Conservation (phyloP, 2,329 filamentous ascomycete genomes). For the Talaromyces sp. region DNA sequence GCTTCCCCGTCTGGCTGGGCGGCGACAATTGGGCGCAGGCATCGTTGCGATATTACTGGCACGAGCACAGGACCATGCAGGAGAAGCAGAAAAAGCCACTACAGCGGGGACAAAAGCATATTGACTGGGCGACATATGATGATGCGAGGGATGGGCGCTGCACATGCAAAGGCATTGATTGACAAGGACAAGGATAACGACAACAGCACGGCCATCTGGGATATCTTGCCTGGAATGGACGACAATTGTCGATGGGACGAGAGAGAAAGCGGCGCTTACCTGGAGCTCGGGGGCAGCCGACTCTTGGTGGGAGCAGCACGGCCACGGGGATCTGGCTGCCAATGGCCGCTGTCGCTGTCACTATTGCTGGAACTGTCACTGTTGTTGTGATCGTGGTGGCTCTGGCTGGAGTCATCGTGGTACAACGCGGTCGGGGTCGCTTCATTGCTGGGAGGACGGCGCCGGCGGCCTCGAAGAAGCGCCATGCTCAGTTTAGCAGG, state of each 20-base stretch:
- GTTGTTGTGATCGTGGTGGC: not conserved
- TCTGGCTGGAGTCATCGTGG: slow-evolving; percentile 8
- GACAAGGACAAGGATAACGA: not conserved
- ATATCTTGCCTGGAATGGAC: not conserved
- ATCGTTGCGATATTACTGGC: not conserved
- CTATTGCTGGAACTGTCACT: not conserved
- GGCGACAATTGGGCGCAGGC: not conserved
- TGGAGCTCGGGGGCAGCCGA: slow-evolving; percentile 2
- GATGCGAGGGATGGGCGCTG: not conserved
- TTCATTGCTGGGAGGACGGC: not conserved
- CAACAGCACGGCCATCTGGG: not conserved
- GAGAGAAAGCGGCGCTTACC: slow-evolving; percentile 3
- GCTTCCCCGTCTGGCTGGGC: not conserved
- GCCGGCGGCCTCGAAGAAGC: not conserved
- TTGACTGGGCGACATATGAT: not conserved
- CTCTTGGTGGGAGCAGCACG: not conserved
- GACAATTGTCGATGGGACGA: not conserved
- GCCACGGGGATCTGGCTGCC: slow-evolving; percentile 13
- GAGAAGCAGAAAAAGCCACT: not conserved
- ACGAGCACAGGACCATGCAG: not conserved
- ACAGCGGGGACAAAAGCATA: too few species aligned
- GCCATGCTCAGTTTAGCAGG: not conserved
- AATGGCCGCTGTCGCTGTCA: slow-evolving; percentile 14
- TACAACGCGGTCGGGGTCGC: slow-evolving; percentile 11
- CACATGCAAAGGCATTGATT: not conserved